These are phyloP conservation scores for Aspergillus spinulosporus DNA, from an alignment of 2,329 filamentous ascomycete species.

Conservation along the genomic window DNA sequence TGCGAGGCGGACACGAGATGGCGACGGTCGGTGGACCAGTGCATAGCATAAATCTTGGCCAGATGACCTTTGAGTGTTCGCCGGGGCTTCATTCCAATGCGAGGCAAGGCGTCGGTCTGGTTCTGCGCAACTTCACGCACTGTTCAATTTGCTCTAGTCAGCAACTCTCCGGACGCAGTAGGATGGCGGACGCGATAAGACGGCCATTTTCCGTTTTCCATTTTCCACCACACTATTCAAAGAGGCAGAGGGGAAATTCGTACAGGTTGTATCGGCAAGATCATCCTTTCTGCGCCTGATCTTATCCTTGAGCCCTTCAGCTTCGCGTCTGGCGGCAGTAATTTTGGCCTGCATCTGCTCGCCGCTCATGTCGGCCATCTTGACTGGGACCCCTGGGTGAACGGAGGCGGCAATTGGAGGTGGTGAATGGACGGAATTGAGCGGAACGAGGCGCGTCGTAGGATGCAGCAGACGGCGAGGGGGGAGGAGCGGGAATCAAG, in stretches of 20 bases:
- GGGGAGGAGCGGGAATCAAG: conserved; percentile 12
- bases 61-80: conserved; percentile 96
- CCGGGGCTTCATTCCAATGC: conserved; percentile 96
- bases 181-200: conserved; percentile 3
- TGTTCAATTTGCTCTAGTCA: conserved; percentile 44
- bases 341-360: conserved; percentile 86
- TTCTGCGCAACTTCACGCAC: conserved; percentile 90
- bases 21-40: conserved; percentile 97
- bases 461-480: conserved; percentile 23
- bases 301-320: conserved; percentile 94
- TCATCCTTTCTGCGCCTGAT: conserved; percentile 99
- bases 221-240: not conserved
- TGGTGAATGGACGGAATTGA: conserved; percentile 19
- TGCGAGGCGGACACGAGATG: conserved; percentile 97
- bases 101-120: conserved; percentile 86
- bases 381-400: conserved; percentile 33
- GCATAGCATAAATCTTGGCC: conserved; percentile 99
- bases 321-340: conserved; percentile 90
- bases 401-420: conserved; percentile 25
- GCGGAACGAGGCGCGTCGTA: conserved; percentile 39
- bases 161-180: conserved; percentile 20
- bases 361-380: conserved; percentile 52
- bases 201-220: not conserved
- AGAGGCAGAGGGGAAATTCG: conserved; percentile 47
- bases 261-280: conserved; percentile 95